Conservation (phyloP, 2,329 filamentous ascomycete genomes). For the Colletotrichum sp. region DNA sequence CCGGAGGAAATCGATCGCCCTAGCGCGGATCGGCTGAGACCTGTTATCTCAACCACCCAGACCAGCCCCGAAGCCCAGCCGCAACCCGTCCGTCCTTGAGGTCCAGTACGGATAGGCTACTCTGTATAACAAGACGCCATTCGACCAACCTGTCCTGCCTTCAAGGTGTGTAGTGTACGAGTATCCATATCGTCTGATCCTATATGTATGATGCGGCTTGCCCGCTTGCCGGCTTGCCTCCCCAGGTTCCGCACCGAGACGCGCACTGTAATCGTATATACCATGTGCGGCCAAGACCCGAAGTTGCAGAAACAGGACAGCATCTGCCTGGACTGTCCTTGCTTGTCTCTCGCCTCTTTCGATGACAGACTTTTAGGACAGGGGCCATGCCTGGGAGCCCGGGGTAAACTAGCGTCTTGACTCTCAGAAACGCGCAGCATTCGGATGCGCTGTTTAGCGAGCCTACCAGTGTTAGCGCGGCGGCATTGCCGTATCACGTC, state of each 20-base stretch:
- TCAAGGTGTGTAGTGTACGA: not conserved
- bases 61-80: not conserved
- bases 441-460: not conserved
- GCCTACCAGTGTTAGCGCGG: not conserved
- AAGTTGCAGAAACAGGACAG: not conserved
- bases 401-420: not conserved
- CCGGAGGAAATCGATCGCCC: constrained; percentile 25
- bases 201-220: not conserved
- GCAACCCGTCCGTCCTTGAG: not conserved
- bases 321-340: not conserved
- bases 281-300: not conserved
- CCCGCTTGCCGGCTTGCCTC: not conserved
- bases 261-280: not conserved
- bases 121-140: not conserved
- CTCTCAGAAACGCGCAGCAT: not conserved
- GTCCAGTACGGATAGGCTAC: not conserved
- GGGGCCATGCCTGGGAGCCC: not conserved
- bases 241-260: not conserved
- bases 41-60: constrained; percentile 25
- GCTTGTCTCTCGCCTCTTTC: not conserved
- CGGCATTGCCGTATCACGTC: not conserved
- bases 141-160: not conserved
- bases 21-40: constrained; percentile 31
- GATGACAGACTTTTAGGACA: not conserved
- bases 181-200: not conserved